phyloP scores from a whole-genome alignment of 2,329 filamentous ascomycete genomes.

The Zymoseptoria passerinii region DNA sequence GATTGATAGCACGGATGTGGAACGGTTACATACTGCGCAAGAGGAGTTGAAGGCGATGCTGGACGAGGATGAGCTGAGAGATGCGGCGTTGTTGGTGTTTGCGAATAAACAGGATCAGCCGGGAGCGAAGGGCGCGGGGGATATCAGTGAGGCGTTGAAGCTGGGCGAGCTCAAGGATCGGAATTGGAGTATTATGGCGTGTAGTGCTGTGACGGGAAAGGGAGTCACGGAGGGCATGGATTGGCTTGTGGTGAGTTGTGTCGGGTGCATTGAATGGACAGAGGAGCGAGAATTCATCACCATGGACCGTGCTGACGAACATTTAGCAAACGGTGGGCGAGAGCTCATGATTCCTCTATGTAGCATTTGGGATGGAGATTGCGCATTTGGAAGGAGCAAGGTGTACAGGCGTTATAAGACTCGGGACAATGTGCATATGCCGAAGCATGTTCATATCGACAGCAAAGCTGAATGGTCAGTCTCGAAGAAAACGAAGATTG shows the following conservation, averaged over 20 bases:
- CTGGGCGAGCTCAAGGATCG: conserved; percentile 86
- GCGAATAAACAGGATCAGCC: conserved; percentile 99
- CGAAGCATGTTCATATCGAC: background rate
- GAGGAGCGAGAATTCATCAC: background rate
- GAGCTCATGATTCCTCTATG: conserved; percentile 4
- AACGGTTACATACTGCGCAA: conserved; percentile 81
- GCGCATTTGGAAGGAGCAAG: background rate
- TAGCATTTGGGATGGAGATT: background rate
- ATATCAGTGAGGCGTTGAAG: conserved; percentile 88
- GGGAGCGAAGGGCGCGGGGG: conserved; percentile 88
- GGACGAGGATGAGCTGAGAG: conserved; percentile 91
- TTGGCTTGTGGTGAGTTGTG: conserved; percentile 76
- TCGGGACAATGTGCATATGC: background rate
- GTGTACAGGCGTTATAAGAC: background rate
- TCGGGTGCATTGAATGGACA: background rate
- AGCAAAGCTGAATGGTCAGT: background rate
- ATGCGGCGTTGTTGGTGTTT: conserved; percentile 87
- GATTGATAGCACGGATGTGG: conserved; percentile 95
- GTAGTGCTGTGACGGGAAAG: conserved; percentile 88
- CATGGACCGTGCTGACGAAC: background rate
- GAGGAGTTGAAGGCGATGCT: conserved; percentile 93
- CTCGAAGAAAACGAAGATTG: background rate
- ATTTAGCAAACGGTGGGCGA: conserved; percentile 10
- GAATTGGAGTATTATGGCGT: conserved; percentile 99
- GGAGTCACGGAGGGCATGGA: conserved; percentile 98